These are phyloP conservation scores for Verbena officinalis DNA, from an alignment of 257 asterid species.

Conservation along the genomic window DNA sequence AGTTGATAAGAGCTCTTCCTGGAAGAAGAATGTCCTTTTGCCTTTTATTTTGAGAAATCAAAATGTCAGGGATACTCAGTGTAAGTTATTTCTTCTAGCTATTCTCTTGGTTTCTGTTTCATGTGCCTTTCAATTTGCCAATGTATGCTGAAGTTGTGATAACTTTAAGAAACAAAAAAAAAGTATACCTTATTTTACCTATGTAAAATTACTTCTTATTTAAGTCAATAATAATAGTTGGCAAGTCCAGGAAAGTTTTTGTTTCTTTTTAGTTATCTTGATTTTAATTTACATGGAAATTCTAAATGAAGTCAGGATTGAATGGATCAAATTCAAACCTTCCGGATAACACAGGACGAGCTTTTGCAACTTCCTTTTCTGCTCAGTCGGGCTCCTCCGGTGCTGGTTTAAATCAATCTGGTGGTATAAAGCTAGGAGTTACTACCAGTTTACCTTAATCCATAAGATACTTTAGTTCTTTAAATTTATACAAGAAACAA, in stretches of 20 bases:
- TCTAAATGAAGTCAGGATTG: constrained; percentile 60
- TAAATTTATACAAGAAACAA: constrained; percentile 19
- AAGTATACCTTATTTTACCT: constrained; percentile 7
- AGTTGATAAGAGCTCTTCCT: constrained; percentile 23
- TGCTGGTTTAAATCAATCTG: constrained; percentile 71
- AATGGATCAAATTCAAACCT: constrained; percentile 78
- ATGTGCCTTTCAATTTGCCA: not conserved
- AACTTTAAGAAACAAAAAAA: not conserved
- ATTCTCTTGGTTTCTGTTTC: constrained; percentile 14
- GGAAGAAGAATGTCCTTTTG: constrained; percentile 39
- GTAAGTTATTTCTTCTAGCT: constrained; percentile 37
- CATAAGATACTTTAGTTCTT: constrained; percentile 13
- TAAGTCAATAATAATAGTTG: constrained; percentile 1
- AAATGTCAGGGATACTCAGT: constrained; percentile 56
- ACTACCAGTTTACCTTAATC: constrained; percentile 29
- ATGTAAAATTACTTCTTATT: not conserved
- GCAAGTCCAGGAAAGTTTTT: constrained; percentile 16
- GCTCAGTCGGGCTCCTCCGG: constrained; percentile 76
- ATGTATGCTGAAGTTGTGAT: constrained; percentile 14
- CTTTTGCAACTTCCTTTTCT: constrained; percentile 62
- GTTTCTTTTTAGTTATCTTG: constrained; percentile 17
- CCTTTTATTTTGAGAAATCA: constrained; percentile 36
- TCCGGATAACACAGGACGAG: constrained; percentile 67
- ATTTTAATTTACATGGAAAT: constrained; percentile 26
- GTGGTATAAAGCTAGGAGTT: too few relatives aligned